Evolutionary conservation across 2,329 filamentous ascomycete species (phyloP), one percentile per base, ranked within the genome.

Genomic region (Colletotrichum sp.): DNA sequence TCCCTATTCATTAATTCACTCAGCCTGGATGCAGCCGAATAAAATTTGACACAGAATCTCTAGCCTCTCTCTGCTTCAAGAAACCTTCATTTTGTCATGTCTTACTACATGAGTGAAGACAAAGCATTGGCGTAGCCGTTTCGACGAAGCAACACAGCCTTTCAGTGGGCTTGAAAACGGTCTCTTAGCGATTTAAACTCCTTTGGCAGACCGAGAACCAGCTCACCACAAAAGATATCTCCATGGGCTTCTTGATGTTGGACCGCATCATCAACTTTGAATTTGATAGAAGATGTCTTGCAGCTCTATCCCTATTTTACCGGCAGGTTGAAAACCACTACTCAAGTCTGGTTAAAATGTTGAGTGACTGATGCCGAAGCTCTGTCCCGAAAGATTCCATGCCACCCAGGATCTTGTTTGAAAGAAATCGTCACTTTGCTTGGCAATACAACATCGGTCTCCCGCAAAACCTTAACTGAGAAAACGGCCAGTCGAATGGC

Each of bases 281-380:
- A 6, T 22, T 48, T 6, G 3, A 22, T 10, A 52, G 22, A 22
- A 0, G 2, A 1, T 5, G 10, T 22, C 3, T 3, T 13, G 10
- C 16, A 48, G n/a, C 18, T n/a, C 9, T 22, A 12, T 22, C 18
- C n/a, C 2, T 48, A 22, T 48, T 6, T 12, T 7, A 22, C 10
- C 7, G 18, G n/a, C n/a, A 48, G n/a, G 10, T 22, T 22, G 43
- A 7, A 22, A 12, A 6, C n/a, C 18, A 48, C 5, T 1, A n/a
- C 18, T 6, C 9, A 3, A 48, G 8, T 22, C 22, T 22, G 9
- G 18, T 43, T n/a, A 16, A 43, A 43, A 8, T 18, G 18, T n/a
- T 43, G 5, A 43, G 39, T 43, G 39, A 16, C 5, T 16, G n/a
- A 43, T 8, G 1, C 0, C 5, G 39, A 18, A 43, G 39, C 8